Percentiles rank a stretch among this genome's conserved stretches.
phyloP scores from a whole-genome alignment of 345 rosid genomes.

The Arabidopsis suecica region DNA sequence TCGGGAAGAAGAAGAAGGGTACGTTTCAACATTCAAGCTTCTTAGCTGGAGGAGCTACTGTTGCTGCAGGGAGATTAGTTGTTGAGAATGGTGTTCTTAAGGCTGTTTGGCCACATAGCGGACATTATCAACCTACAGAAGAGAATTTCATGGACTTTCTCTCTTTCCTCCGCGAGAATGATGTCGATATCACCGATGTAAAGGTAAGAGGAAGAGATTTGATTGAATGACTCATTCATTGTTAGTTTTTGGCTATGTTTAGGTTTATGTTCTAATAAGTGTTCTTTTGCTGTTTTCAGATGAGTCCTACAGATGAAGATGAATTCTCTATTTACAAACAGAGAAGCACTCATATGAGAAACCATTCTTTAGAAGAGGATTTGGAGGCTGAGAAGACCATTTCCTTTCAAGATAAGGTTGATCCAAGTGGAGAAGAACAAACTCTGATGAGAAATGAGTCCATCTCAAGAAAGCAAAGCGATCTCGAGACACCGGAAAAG shows the following conservation, averaged over 20 bases:
- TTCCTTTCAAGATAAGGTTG: conserved; percentile 38
- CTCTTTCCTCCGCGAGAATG: conserved; percentile 71
- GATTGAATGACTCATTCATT: conserved; percentile 5
- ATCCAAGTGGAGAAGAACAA: conserved; percentile 45
- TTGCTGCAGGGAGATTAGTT: conserved; percentile 81
- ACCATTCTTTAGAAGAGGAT: conserved; percentile 66
- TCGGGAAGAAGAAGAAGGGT: conserved; percentile 86
- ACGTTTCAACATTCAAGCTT: conserved; percentile 92
- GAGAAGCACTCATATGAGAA: conserved; percentile 63
- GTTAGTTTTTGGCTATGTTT: conserved; percentile 5
- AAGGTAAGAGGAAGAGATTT: conserved; percentile 54
- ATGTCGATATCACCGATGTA: conserved; percentile 76
- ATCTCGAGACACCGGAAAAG: conserved; percentile 57
- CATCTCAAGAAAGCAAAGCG: neutral
- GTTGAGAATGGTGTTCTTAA: conserved; percentile 68
- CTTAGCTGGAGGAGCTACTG: conserved; percentile 91
- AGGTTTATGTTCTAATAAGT: conserved; percentile 30
- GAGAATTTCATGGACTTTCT: conserved; percentile 79
- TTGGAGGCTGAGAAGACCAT: conserved; percentile 48
- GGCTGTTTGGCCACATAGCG: conserved; percentile 99
- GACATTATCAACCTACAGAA: conserved; percentile 92
- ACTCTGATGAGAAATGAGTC: conserved; percentile 28
- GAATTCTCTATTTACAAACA: conserved; percentile 46
- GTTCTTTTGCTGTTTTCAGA: conserved; percentile 53
- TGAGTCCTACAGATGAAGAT: conserved; percentile 71